Base-by-base conservation (phyloP, 2,329 filamentous ascomycete species). In the Knufia petricola region DNA sequence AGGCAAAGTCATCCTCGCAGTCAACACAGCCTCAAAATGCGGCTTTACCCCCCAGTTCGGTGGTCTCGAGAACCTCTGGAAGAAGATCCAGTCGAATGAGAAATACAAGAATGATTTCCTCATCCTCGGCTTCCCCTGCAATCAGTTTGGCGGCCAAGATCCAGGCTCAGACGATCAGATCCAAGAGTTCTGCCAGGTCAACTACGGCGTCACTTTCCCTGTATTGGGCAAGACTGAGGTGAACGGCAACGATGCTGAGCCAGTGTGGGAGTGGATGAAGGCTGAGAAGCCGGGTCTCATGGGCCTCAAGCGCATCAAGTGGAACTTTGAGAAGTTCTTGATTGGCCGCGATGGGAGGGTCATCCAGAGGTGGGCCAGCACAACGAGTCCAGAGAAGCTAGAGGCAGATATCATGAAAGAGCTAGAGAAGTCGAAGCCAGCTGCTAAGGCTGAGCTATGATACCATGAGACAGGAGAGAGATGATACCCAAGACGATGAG, bases 291-390 rank as follows among this genome's bases (percentile, higher is more conserved):
- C 90, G 1, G 89, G 92, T 19, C 62, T 95, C 49, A 70, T 96
- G 70, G 92, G 92, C 17, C 66, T 96, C 63, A 90, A 94, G 82
- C 51, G 56, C 54, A 76, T 98, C 61, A 95, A 96, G 84, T 98
- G 92, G 92, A 98, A 98, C 72, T 98, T 96, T 73, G 92, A 98
- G 70, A 98, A 98, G 79, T 98, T 95, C 71, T 72, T 98, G 55
- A 74, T 98, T 56, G 84, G 83, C 52, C 78, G 79, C 53, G 87
- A 96, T 67, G 92, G 92, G 21, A 77, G 84, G 70, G 87, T 96
- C 59, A 84, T 85, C 69, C 77, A 77, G 23, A 75, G 92, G 56
- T 98, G 88, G 87, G 85, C 87, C 28, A 90, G 85, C 67, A 85
- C 81, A 15, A 87, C 85, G 52, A 92, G 89, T 75, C 92, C 92